phyloP scores from a whole-genome alignment of 2,329 filamentous ascomycete genomes.

The Aureobasidium sp. region DNA sequence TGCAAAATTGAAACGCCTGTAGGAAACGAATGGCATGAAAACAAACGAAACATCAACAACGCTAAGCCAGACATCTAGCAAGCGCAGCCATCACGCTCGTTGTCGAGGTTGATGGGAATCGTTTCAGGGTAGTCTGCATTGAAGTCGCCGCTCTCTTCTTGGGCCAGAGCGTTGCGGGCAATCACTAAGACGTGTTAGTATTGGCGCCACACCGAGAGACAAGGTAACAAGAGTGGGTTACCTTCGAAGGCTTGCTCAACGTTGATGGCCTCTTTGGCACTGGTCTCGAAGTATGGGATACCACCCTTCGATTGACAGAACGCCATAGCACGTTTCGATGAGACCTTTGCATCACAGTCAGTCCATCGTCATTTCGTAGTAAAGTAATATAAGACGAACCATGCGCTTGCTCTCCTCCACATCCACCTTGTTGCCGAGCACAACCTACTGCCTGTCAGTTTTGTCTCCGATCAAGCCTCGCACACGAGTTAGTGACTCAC shows the following conservation, averaged over 20 bases:
- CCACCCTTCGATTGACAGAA: slow-evolving; percentile 97
- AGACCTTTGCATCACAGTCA: slow-evolving; percentile 55
- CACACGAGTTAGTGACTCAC: slow-evolving; percentile 50
- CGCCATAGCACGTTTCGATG: slow-evolving; percentile 89
- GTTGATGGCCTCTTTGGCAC: slow-evolving; percentile 97
- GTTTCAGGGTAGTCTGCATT: slow-evolving; percentile 95
- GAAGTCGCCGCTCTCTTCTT: slow-evolving; percentile 97
- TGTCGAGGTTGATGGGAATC: slow-evolving; percentile 96
- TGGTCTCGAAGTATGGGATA: slow-evolving; percentile 98
- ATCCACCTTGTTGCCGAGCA: slow-evolving; percentile 98
- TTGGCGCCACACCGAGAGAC: neutral
- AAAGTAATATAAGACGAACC: slow-evolving; percentile 41
- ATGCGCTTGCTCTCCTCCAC: slow-evolving; percentile 96
- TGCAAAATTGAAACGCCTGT: slow-evolving; percentile 8
- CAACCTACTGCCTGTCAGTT: slow-evolving; percentile 52
- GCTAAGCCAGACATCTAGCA: slow-evolving; percentile 50
- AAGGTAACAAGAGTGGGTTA: slow-evolving; percentile 25
- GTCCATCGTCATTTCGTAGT: slow-evolving; percentile 20
- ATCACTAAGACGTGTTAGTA: slow-evolving; percentile 57
- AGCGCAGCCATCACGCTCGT: slow-evolving; percentile 84
- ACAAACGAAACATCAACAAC: neutral
- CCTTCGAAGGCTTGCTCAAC: slow-evolving; percentile 79
- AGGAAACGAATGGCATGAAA: slow-evolving; percentile 5
- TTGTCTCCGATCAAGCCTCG: neutral
- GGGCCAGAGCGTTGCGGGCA: slow-evolving; percentile 85